Evolutionary conservation across 495 filamentous ascomycete species (phyloP), one percentile per base, ranked within the genome.

Genomic region (Daldinia caldariorum): DNA sequence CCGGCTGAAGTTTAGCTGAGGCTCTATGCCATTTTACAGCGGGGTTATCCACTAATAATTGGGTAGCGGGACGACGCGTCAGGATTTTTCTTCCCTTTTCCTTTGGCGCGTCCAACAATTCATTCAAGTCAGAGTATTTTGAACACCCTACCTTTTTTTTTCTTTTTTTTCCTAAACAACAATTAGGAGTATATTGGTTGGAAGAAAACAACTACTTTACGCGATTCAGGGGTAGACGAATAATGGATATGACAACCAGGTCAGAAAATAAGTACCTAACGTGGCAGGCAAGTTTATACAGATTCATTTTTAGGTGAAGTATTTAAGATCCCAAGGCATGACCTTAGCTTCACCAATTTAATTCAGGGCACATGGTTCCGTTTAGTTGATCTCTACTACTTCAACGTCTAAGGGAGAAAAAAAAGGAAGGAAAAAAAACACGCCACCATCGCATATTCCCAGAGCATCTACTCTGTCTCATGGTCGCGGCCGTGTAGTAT

Each of bases 401-500:
- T 16, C 2, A 31, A 5, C 14, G 1, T n/a, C 10, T 1, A 3
- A 31, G 26, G 26, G 3, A 3, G 26, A 26, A 26, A 26, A n/a
- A n/a, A 34, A 34, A 34, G 7, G 32, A 34, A 34, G 7, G 7
- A 34, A 34, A 7, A 56, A 20, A 57, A 57, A 22, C 29, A 57
- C n/a, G 50, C 50, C 22, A 32, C 3, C 26, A 32, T 26, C 32
- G 38, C 54, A 16, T 50, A 53, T 53, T 31, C 8, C 45, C 4
- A 41, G 35, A 54, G 10, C 26, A 32, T 63, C 49, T 32, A 43
- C 54, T 7, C 31, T 9, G 16, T 45, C 31, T 55, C 39, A 57
- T 16, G 58, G 26, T 4, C 53, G 18, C 38, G 31, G 58, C 18
- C 41, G 43, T 50, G 29, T 57, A 35, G 16, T 39, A 67, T 53